Evolutionary conservation across 1,139 yeast genomes (phyloP).

Genomic region (Scheffersomyces cryptocercus): DNA sequence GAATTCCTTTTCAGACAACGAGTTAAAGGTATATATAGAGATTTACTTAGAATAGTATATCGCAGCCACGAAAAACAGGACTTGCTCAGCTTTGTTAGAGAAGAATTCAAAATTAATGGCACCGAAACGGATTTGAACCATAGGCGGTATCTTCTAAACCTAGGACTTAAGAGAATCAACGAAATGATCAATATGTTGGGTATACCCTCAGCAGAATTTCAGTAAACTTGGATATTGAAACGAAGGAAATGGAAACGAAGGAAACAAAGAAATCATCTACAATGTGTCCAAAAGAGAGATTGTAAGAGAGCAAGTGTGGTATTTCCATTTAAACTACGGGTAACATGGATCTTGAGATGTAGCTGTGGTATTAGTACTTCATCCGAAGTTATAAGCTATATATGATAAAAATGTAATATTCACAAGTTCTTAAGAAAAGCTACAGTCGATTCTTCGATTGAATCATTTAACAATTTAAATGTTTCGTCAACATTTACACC

Average conservation of each 20-base stretch:
- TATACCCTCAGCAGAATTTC: conserved; percentile 5
- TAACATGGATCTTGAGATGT: no score
- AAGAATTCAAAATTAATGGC: conserved; percentile 33
- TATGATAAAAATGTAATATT: neutral
- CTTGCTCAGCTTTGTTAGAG: conserved; percentile 32
- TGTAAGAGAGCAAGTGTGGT: no score
- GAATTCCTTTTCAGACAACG: conserved; percentile 43
- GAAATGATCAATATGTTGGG: conserved; percentile 23
- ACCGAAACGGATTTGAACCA: conserved; percentile 33
- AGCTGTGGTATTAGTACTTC: no score
- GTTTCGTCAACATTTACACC: neutral
- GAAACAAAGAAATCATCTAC: no score
- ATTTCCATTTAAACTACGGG: no score
- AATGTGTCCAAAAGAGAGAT: no score
- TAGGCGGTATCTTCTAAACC: conserved; percentile 38
- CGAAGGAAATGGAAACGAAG: no score
- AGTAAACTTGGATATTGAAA: neutral
- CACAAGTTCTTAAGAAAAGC: neutral
- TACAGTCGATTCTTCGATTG: neutral
- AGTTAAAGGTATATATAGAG: conserved; percentile 34
- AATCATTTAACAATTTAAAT: neutral
- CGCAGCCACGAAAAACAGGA: conserved; percentile 40
- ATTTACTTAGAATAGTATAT: conserved; percentile 34
- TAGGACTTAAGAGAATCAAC: conserved; percentile 30
- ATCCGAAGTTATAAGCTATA: neutral